Evolutionary conservation across 192 early-diverging fungal species (phyloP).

Genomic region (Linnemannia exigua): DNA sequence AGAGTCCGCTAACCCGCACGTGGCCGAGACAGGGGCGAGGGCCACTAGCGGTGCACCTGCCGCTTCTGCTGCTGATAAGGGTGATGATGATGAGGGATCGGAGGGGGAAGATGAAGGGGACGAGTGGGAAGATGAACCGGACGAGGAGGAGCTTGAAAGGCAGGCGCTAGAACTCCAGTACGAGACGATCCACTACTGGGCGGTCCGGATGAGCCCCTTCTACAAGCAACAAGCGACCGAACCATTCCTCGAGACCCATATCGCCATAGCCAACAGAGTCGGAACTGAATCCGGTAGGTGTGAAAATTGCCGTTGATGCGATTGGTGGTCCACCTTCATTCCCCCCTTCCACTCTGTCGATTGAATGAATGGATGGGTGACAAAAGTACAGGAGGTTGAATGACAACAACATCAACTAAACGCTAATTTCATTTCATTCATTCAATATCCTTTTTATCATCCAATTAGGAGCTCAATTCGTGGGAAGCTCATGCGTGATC

Average conservation of each 20-base stretch:
- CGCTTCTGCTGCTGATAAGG: background rate
- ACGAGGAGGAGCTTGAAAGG: background rate
- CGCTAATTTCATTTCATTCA: background rate
- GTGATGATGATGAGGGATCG: background rate
- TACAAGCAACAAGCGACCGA: background rate
- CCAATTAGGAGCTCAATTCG: slow-evolving; percentile 31
- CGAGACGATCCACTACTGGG: slow-evolving; percentile 47
- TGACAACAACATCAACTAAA: too few species aligned
- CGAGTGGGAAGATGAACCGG: slow-evolving; percentile 29
- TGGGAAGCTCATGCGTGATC: slow-evolving; percentile 47
- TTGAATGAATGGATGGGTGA: background rate
- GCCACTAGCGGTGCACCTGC: background rate
- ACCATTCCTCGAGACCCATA: background rate
- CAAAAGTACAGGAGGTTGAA: too few species aligned
- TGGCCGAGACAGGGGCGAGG: background rate
- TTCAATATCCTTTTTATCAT: background rate
- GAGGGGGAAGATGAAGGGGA: slow-evolving; percentile 29
- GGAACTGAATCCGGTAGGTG: slow-evolving; percentile 34
- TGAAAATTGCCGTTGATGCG: background rate
- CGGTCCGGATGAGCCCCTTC: slow-evolving; percentile 35
- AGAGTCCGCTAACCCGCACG: background rate
- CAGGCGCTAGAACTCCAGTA: slow-evolving; percentile 1
- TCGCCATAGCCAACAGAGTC: slow-evolving; percentile 37
- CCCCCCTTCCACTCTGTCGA: too few species aligned
- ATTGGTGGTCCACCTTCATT: background rate